Percentiles rank a stretch among this genome's conserved stretches.
Evolutionary conservation across 805 yeast species (phyloP).

Genomic region (Saccharomycopsis capsularis): DNA sequence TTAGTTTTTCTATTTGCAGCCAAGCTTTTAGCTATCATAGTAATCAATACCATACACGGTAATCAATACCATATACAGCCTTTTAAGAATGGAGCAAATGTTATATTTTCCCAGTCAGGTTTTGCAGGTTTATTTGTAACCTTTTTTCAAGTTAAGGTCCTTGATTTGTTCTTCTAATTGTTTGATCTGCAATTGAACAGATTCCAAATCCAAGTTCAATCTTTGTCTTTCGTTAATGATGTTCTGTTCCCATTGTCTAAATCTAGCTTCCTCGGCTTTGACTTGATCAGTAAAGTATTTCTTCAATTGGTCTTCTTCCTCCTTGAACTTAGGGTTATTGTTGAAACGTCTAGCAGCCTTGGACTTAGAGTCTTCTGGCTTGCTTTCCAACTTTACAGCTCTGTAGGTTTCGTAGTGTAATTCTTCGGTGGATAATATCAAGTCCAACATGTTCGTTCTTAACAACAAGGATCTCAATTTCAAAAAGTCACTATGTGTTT

Average conservation of each 20-base stretch:
- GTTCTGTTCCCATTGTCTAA: constrained; percentile 97
- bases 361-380: constrained; percentile 37
- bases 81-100: too few species aligned
- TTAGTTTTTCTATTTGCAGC: too few species aligned
- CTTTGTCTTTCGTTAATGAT: constrained; percentile 92
- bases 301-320: constrained; percentile 91
- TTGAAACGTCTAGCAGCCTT: constrained; percentile 31
- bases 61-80: too few species aligned
- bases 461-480: constrained; percentile 70
- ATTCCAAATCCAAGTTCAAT: constrained; percentile 88
- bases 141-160: constrained; percentile 48
- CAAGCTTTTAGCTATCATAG: too few species aligned
- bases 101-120: too few species aligned
- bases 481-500: constrained; percentile 77
- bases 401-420: constrained; percentile 77
- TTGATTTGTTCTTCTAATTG: constrained; percentile 70
- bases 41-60: too few species aligned
- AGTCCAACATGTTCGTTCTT: constrained; percentile 78
- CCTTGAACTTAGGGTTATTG: constrained; percentile 89
- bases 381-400: constrained; percentile 53
- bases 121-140: constrained; percentile 29
- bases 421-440: constrained; percentile 73
- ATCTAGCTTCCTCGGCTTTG: constrained; percentile 92
- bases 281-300: constrained; percentile 95
- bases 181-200: constrained; percentile 71